These are phyloP conservation scores for Lentinula raphanica DNA, from an alignment of 768 basidiomycete species.

Conservation along the genomic window DNA sequence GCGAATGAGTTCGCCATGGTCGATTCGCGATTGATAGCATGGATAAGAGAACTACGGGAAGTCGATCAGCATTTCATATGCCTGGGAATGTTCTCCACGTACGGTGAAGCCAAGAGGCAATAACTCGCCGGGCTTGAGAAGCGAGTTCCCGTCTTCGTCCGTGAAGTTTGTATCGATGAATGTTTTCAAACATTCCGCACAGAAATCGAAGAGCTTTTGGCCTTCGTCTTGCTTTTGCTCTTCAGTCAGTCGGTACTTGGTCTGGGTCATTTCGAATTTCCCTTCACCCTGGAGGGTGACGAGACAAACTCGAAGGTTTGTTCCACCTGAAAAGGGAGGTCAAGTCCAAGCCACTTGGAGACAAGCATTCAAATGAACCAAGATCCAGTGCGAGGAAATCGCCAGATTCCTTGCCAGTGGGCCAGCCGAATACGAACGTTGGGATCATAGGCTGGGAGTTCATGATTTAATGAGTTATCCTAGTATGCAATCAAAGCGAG, in stretches of 20 bases:
- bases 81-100: slow-evolving; percentile 25
- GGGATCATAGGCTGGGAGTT: slow-evolving; percentile 84
- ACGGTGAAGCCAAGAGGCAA: slow-evolving; percentile 94
- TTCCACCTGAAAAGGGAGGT: slow-evolving; percentile 55
- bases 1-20: slow-evolving; percentile 89
- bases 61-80: background rate
- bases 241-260: slow-evolving; percentile 94
- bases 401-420: slow-evolving; percentile 82
- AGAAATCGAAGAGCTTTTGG: slow-evolving; percentile 93
- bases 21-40: slow-evolving; percentile 91
- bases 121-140: slow-evolving; percentile 45
- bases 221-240: slow-evolving; percentile 99
- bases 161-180: slow-evolving; percentile 77
- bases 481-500: background rate
- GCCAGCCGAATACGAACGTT: slow-evolving; percentile 95
- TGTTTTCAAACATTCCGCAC: slow-evolving; percentile 85
- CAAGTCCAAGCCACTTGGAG: background rate
- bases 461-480: slow-evolving; percentile 8
- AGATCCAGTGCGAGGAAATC: slow-evolving; percentile 89
- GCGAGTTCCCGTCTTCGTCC: slow-evolving; percentile 41
- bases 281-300: slow-evolving; percentile 89
- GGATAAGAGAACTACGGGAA: slow-evolving; percentile 83
- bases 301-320: slow-evolving; percentile 97
- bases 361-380: slow-evolving; percentile 39
- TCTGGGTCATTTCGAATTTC: slow-evolving; percentile 96